These are phyloP conservation scores for Fusarium veterinarium DNA, from an alignment of 2,329 filamentous ascomycete genomes.

Conservation along the genomic window DNA sequence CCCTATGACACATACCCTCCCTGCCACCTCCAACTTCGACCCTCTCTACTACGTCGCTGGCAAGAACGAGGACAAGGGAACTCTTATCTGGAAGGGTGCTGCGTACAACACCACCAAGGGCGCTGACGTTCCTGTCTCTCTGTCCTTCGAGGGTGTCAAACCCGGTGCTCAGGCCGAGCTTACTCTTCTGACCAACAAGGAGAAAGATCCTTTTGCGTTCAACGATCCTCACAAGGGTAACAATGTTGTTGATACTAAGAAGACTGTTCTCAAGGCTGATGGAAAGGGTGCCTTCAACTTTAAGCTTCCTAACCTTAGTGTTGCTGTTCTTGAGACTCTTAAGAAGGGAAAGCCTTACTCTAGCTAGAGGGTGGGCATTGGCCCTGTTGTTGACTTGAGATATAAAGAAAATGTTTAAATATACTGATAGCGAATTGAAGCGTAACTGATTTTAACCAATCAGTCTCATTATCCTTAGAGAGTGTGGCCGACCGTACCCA, in stretches of 20 bases:
- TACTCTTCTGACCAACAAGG: constrained; percentile 58
- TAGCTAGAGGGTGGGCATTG: not conserved
- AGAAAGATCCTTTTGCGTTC: constrained; percentile 54
- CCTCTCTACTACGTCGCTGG: constrained; percentile 65
- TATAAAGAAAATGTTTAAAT: not conserved
- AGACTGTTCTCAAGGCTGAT: constrained; percentile 54
- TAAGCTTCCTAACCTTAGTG: constrained; percentile 63
- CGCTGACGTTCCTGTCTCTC: constrained; percentile 57
- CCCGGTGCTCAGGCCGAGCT: constrained; percentile 55
- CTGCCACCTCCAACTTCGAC: constrained; percentile 54
- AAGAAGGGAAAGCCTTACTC: constrained; percentile 15
- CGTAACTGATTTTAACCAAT: not conserved
- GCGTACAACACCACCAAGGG: constrained; percentile 63
- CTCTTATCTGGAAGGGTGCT: constrained; percentile 62
- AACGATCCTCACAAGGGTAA: constrained; percentile 58
- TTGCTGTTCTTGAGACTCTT: constrained; percentile 64
- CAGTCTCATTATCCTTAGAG: fast-evolving
- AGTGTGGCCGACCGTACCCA: fast-evolving
- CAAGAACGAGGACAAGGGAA: constrained; percentile 54
- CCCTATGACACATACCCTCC: constrained; percentile 59
- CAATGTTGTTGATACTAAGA: constrained; percentile 61
- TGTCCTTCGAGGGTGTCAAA: constrained; percentile 58
- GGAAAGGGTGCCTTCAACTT: constrained; percentile 63
- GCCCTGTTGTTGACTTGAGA: fast-evolving
- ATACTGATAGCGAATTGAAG: fast-evolving